Evolutionary conservation across 768 basidiomycete genomes (phyloP), one percentile per base, ranked within the genome.

Genomic region (Agrocybe pediades): DNA sequence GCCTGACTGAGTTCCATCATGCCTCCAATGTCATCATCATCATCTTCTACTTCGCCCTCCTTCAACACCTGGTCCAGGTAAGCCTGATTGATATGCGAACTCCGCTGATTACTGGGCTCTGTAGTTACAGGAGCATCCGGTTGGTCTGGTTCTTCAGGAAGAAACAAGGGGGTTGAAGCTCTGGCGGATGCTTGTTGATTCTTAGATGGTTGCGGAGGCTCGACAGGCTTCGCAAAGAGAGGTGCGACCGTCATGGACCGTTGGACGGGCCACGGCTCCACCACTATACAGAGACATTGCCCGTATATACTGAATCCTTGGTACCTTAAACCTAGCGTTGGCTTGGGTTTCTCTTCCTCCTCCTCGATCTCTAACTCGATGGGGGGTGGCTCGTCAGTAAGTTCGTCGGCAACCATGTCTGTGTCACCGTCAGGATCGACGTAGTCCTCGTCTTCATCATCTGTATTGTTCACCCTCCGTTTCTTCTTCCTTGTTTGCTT

Each of bases 1-100:
- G 81, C 74, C 62, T 92, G 90, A 62, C 88, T 92, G 63, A 92
- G 89, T 45, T 77, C 74, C 72, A 92, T 80, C 78, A 94, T 83
- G 6, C 80, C 84, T 29, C 77, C 80, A 44, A 70, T 68, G 19
- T 70, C 63, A 42, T 61, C 61, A 7, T 70, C 68, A 30, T 59
- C 56, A 15, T 64, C 59, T n/a, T 57, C 55, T 6, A 54, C 47
- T 25, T 69, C 51, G 9, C 36, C 51, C 39, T 55, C 56, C 21
- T 55, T 45, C 17, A 65, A 29, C 20, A 62, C 55, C 53, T 47
- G 80, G 75, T 61, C 40, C 19, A 61, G 61, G 49, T 54, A 65
- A 6, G 59, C 48, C 48, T 54, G 48, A 39, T 64, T 62, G 49
- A 64, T 26, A 27, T 47, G 55, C 40, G 55, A 55, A 5, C 49